These are phyloP conservation scores for Polyplosphaeria fusca DNA, from an alignment of 495 filamentous ascomycete genomes.

Conservation along the genomic window DNA sequence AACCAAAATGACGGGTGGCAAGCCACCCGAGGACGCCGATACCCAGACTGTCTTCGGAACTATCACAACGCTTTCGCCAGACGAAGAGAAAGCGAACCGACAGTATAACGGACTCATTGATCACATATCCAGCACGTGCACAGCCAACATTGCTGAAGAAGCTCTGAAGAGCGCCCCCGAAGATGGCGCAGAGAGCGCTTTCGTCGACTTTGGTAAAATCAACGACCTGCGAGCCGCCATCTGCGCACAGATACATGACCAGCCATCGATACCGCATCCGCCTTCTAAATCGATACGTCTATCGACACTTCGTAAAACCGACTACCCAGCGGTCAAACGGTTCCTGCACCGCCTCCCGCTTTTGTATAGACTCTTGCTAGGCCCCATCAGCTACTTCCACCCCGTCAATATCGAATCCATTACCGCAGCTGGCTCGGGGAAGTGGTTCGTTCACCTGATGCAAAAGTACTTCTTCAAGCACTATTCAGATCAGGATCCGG, in stretches of 20 bases:
- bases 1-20: slow-evolving; percentile 31
- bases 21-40: slow-evolving; percentile 26
- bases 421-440: slow-evolving; percentile 39
- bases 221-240: slow-evolving; percentile 40
- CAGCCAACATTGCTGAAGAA: slow-evolving; percentile 31
- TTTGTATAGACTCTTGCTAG: slow-evolving; percentile 38
- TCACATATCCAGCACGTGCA: slow-evolving; percentile 31
- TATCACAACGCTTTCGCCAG: slow-evolving; percentile 31
- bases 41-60: slow-evolving; percentile 21
- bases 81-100: slow-evolving; percentile 37
- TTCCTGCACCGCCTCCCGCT: slow-evolving; percentile 43
- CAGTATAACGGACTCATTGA: slow-evolving; percentile 35
- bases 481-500: slow-evolving; percentile 31
- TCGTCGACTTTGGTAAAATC: slow-evolving; percentile 15
- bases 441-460: slow-evolving; percentile 38
- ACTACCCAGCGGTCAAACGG: slow-evolving; percentile 32
- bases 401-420: slow-evolving; percentile 38
- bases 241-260: slow-evolving; percentile 38
- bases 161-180: slow-evolving; percentile 22
- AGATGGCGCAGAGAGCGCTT: slow-evolving; percentile 5
- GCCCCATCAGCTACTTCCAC: slow-evolving; percentile 40
- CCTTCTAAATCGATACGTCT: slow-evolving; percentile 39
- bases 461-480: slow-evolving; percentile 40
- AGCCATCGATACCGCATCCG: slow-evolving; percentile 42
- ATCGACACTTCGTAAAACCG: slow-evolving; percentile 38